Conservation (phyloP, 805 yeast genomes). For the Ogataea corticis region DNA sequence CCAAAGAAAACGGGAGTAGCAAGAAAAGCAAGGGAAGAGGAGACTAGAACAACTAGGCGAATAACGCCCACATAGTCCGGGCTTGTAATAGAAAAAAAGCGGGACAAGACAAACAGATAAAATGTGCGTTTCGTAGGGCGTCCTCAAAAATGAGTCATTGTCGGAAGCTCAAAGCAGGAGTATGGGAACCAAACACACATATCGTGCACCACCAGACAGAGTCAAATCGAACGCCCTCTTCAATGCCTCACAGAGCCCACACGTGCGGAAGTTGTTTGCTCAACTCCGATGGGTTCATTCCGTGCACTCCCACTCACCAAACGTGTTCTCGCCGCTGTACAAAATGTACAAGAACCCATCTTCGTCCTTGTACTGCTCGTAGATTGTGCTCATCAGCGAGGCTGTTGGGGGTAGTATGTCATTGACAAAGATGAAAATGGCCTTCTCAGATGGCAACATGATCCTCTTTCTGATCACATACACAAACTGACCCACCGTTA, state of each 20-base stretch:
- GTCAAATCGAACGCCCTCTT: no score
- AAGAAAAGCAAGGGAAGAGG: background rate
- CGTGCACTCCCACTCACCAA: constrained; percentile 53
- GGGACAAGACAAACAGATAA: constrained; percentile 1
- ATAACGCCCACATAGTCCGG: no score
- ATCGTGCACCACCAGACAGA: no score
- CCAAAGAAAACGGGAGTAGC: constrained; percentile 2
- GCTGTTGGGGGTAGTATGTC: constrained; percentile 98
- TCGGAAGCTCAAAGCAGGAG: no score
- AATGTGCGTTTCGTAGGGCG: no score
- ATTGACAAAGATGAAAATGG: constrained; percentile 94
- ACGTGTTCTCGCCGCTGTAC: constrained; percentile 97
- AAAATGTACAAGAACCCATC: constrained; percentile 96
- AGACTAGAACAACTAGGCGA: background rate
- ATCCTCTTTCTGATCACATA: constrained; percentile 96
- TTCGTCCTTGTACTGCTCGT: constrained; percentile 96
- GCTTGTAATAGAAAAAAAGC: background rate
- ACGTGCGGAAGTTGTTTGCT: no score
- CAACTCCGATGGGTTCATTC: background rate
- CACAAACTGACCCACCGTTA: constrained; percentile 97
- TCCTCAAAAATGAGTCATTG: no score
- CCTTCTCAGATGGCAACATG: constrained; percentile 94
- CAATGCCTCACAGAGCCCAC: background rate
- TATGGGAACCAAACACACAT: no score
- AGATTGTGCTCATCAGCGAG: constrained; percentile 90